Percentiles rank a stretch among this genome's conserved stretches.
These are phyloP conservation scores for Alternaria infectoria DNA, from an alignment of 2,329 filamentous ascomycete species.

Conservation along the genomic window DNA sequence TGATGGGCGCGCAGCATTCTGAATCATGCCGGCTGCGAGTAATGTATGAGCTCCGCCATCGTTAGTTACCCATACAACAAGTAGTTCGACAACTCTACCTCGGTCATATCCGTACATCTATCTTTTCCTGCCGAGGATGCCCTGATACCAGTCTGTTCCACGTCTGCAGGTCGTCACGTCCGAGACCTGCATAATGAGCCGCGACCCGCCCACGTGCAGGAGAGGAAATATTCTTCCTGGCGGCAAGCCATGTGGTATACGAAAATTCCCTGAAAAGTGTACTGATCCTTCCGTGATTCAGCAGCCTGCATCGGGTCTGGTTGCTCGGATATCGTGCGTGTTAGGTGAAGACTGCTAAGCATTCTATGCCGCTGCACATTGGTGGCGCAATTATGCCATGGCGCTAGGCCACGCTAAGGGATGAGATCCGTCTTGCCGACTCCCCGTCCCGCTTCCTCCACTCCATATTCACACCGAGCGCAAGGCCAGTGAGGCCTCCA, in stretches of 20 bases:
- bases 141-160: not conserved
- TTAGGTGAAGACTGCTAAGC: not conserved
- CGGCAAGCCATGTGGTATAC: not conserved
- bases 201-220: not conserved
- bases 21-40: not conserved
- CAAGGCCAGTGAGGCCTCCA: not conserved
- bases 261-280: not conserved
- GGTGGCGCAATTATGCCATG: constrained; percentile 2
- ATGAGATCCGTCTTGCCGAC: not conserved
- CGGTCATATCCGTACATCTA: not conserved
- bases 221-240: not conserved
- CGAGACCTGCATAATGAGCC: not conserved
- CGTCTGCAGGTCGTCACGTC: not conserved
- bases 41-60: not conserved
- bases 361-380: not conserved
- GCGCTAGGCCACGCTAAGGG: not conserved
- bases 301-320: not conserved
- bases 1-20: not conserved
- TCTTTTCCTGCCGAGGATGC: not conserved
- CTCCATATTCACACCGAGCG: not conserved
- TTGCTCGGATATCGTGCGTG: not conserved
- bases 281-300: constrained; percentile 3
- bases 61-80: not conserved
- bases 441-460: constrained; percentile 5
- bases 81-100: not conserved